phyloP scores from a whole-genome alignment of 2,329 filamentous ascomycete genomes.

The Botryotinia calthae region DNA sequence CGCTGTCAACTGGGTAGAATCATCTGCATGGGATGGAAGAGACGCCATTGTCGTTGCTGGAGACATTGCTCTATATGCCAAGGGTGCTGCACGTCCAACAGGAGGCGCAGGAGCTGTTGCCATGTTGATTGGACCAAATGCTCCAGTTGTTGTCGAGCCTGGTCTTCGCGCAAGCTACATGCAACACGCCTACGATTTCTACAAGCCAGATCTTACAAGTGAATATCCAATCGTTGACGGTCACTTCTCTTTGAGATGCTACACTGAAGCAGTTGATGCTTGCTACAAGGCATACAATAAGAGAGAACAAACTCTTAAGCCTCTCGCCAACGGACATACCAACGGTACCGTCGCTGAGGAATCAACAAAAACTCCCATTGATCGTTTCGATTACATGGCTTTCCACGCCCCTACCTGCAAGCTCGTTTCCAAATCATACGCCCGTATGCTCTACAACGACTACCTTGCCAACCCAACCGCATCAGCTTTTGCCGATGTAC shows the following conservation, averaged over 20 bases:
- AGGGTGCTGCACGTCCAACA: constrained; percentile 77
- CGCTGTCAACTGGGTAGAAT: constrained; percentile 81
- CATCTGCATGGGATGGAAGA: constrained; percentile 80
- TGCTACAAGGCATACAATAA: constrained; percentile 79
- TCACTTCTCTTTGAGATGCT: constrained; percentile 79
- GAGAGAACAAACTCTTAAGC: constrained; percentile 62
- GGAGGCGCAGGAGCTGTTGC: constrained; percentile 78
- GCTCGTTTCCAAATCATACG: constrained; percentile 81
- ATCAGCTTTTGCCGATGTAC: constrained; percentile 69
- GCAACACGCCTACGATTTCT: constrained; percentile 84
- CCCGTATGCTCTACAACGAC: constrained; percentile 81
- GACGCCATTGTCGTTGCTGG: constrained; percentile 77
- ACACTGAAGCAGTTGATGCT: constrained; percentile 74
- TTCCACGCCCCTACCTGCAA: constrained; percentile 89
- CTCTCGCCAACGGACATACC: constrained; percentile 50
- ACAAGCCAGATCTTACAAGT: constrained; percentile 84
- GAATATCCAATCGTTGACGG: constrained; percentile 85
- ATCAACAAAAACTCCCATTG: constrained; percentile 59
- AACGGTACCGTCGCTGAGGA: constrained; percentile 46
- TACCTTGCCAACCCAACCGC: constrained; percentile 69
- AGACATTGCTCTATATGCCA: constrained; percentile 83
- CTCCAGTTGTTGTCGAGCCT: constrained; percentile 72
- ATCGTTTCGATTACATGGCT: constrained; percentile 78
- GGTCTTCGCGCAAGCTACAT: constrained; percentile 78
- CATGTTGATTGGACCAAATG: constrained; percentile 75